Base-by-base conservation (phyloP, 2,329 filamentous ascomycete species). In the Huntiella bhutanensis region DNA sequence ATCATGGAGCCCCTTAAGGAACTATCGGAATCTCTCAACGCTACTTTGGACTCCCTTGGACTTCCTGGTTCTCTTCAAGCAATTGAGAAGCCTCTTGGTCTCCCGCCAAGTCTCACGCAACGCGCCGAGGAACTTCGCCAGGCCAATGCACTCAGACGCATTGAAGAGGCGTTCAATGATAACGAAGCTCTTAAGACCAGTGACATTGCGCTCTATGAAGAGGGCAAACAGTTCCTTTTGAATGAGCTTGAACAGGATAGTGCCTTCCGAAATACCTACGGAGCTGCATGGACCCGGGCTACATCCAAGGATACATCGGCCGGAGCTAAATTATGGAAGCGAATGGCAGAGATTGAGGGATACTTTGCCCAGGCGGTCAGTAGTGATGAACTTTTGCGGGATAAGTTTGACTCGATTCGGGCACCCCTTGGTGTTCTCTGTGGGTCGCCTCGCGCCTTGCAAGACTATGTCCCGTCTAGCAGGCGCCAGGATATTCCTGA, bases 81-180 rank as follows among this genome's bases (percentile, higher is more conserved):
- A 0, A 69, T 96, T 1, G 91, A 98, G 58, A 96, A 95, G 58
- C 91, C 91, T 0, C 69, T 98, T 0, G 91, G 91, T 0, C 62
- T 98, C 3, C 91, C 91, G 0, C 83, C 85, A 0, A 82, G 77
- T 12, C 64, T 98, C 2, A 73, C 86, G 2, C 83, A 91, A 16
- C 91, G 95, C 54, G 88, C 88, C 0, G 88, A 96, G 58, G 91
- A 96, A 57, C 80, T 98, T 42, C 73, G 87, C 15, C 88, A 96
- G 58, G 82, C 87, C 47, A 86, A 94, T 56, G 88, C 85, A 0
- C 66, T 94, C 32, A 77, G 80, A 47, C 70, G 82, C 22, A 64
- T 96, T 0, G 75, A 82, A 45, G 73, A 77, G 45, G 85, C 83
- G 4, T 83, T 96, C 51, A 78, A 82, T 4, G 88, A 96, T 53